Base-by-base conservation (phyloP, 169 alveolate species). In the Neospora caninum region DNA sequence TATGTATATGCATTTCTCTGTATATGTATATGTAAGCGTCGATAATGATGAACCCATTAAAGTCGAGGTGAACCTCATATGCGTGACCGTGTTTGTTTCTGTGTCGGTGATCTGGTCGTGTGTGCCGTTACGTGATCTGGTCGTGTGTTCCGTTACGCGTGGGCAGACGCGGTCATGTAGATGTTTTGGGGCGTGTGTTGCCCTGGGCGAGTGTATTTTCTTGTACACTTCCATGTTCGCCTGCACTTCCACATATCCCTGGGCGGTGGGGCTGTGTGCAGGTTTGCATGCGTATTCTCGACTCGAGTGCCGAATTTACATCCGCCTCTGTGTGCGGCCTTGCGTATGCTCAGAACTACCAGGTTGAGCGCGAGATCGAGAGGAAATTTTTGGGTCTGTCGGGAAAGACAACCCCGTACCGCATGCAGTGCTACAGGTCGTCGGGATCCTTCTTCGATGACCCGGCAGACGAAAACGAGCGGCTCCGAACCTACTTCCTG, bases 391-490 rank as follows among this genome's bases (percentile, higher is more conserved):
- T 97, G 92, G 95, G 96, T 80, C 93, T 97, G 49, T 92, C 93
- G 53, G 97, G 96, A 64, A 91, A 87, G 93, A 94, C 94, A 27
- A 93, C 95, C 73, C 96, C 97, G 49, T 96, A 97, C 96, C 88
- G 98, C 43, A 95, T 97, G 97, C 98, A 97, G 94, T 96, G 98
- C 95, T 97, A 97, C 78, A 70, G 95, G 89, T 96, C 98, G 22
- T 95, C 97, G 25, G 97, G 96, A 49, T 96, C 98, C 69, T 95
- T 97, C 58, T 97, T 97, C 89, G 98, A 96, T 80, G 98, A 96
- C 82, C 96, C 96, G 9, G 97, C 95, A 41, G 94, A 95, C 16
- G 80, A 94, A 41, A 95, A 92, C 88, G 98, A 97, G 54, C 92
- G 98, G 22, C 94, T 97, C 84, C 88, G 97, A 41, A 97, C 97